Evolutionary conservation across 2,329 filamentous ascomycete species (phyloP).

Genomic region (Pyricularia sp.): DNA sequence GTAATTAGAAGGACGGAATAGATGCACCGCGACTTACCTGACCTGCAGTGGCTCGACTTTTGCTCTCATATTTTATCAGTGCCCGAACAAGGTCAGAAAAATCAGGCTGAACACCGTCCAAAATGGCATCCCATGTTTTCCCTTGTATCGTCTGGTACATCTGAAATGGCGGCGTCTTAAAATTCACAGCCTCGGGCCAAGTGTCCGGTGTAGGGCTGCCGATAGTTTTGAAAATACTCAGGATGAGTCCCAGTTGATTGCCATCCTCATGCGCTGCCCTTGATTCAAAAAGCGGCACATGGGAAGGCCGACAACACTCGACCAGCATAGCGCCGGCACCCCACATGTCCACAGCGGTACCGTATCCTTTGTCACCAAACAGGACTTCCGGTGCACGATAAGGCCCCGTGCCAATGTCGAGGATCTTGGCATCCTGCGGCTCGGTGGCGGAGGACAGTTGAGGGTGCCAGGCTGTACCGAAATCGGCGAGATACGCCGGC

Average conservation of each 20-base stretch:
- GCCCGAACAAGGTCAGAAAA: conserved; percentile 53
- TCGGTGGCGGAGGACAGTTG: conserved; percentile 47
- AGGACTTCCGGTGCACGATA: conserved; percentile 83
- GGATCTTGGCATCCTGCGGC: conserved; percentile 55
- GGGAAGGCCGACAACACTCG: conserved; percentile 47
- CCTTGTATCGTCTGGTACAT: conserved; percentile 68
- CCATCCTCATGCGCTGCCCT: conserved; percentile 62
- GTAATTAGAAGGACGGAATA: background rate
- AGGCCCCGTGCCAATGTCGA: conserved; percentile 84
- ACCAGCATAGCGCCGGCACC: conserved; percentile 72
- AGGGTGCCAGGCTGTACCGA: conserved; percentile 80
- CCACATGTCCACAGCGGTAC: conserved; percentile 73
- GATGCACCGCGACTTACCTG: conserved; percentile 27
- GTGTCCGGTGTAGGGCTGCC: conserved; percentile 69
- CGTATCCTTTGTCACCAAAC: conserved; percentile 70
- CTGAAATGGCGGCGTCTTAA: conserved; percentile 71
- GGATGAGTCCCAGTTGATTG: conserved; percentile 79
- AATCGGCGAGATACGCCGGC: conserved; percentile 73
- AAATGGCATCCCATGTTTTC: conserved; percentile 54
- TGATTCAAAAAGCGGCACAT: conserved; percentile 65
- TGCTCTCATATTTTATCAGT: conserved; percentile 60
- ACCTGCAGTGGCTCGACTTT: conserved; percentile 49
- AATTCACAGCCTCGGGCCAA: conserved; percentile 67
- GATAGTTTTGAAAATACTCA: conserved; percentile 83
- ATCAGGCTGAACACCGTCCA: conserved; percentile 44